Evolutionary conservation across 2,329 filamentous ascomycete species (phyloP).

Genomic region (Dothiorella sarmentorum): DNA sequence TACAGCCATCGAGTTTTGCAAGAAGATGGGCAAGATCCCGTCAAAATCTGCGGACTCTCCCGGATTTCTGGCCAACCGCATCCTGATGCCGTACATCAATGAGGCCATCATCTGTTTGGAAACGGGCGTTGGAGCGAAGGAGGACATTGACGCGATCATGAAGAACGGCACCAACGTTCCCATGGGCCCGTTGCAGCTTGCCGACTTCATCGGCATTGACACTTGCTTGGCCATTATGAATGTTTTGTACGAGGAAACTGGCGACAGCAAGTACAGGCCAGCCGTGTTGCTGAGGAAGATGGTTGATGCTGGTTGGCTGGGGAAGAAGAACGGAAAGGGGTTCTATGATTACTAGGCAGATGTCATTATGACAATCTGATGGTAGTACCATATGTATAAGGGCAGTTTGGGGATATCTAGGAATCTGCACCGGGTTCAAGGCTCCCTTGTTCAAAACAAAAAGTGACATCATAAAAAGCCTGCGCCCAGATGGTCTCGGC

Average conservation of each 20-base stretch:
- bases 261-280: conserved; percentile 92
- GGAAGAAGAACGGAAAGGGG: conserved; percentile 95
- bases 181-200: conserved; percentile 91
- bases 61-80: conserved; percentile 93
- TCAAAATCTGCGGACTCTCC: conserved; percentile 86
- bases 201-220: conserved; percentile 96
- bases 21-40: conserved; percentile 87
- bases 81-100: conserved; percentile 99
- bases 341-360: conserved; percentile 78
- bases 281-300: conserved; percentile 86
- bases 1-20: conserved; percentile 79
- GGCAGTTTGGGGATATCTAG: background rate
- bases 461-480: conserved; percentile 7
- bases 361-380: conserved; percentile 2
- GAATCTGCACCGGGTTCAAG: no score
- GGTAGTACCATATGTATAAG: background rate
- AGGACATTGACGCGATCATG: conserved; percentile 97
- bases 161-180: conserved; percentile 98
- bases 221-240: conserved; percentile 97
- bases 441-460: background rate
- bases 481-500: background rate
- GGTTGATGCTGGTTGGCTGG: conserved; percentile 96
- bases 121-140: conserved; percentile 81
- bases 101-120: conserved; percentile 95
- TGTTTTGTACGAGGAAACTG: conserved; percentile 84